Evolutionary conservation across 345 rosid genomes (phyloP), one percentile per base, ranked within the genome.

Genomic region (Viola odorata): DNA sequence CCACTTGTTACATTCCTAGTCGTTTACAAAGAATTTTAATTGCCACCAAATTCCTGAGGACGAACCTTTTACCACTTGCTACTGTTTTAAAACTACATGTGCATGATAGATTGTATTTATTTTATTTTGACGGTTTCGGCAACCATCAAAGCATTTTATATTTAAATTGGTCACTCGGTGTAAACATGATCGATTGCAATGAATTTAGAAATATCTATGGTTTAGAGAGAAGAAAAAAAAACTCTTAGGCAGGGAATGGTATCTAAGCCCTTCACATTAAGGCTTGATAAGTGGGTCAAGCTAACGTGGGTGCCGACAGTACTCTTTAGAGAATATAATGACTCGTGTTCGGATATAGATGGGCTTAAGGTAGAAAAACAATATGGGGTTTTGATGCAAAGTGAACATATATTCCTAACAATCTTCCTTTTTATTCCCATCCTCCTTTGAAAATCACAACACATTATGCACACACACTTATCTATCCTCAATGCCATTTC

Each of bases 221-320:
- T 41, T 41, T 45, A 9, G 37, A 12, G 7, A 23, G 32, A 57
- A 44, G n/a, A 23, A 23, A 4, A 11, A 45, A 65, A 54, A 58
- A 37, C 63, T 62, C 41, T 55, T 56, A 39, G 69, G 41, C 59
- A 73, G 14, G 77, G 79, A 75, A 80, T 74, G 77, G 81, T 71
- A 74, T 70, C 78, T 50, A 55, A 70, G 61, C 0, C 47, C 32
- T 16, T 37, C 67, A 57, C 2, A 47, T 40, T 39, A 16, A 61
- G 66, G 69, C 76, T 78, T 67, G 53, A 62, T 5, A 63, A 10
- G 61, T 50, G 73, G 74, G 76, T 55, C 62, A 57, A 64, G 80
- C 57, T 42, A 55, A 57, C 73, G 62, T 70, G 75, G 58, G 62
- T 67, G 71, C 47, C 41, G 70, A 66, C 53, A 51, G 5, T 10